Conservation (phyloP, 139 green algal species). For the Coelastrella sp. region DNA sequence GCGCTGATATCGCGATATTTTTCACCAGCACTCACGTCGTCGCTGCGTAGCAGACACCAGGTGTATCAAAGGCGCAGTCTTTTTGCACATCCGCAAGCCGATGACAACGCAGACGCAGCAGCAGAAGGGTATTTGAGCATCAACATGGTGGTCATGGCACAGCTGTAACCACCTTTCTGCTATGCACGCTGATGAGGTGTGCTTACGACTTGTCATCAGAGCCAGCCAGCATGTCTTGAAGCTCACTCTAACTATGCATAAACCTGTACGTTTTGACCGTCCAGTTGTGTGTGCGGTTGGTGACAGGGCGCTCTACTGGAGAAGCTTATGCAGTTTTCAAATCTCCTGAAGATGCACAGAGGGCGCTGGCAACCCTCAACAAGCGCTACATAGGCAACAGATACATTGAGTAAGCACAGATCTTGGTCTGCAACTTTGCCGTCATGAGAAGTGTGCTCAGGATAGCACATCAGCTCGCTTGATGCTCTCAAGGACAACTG, state of each 20-base stretch:
- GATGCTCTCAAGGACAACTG: neutral
- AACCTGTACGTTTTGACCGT: neutral
- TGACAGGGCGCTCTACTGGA: conserved; percentile 75
- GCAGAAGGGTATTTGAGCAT: too few relatives aligned
- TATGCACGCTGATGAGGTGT: too few relatives aligned
- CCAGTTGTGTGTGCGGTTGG: neutral
- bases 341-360: conserved; percentile 54
- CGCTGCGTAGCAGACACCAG: too few relatives aligned
- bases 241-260: neutral
- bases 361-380: conserved; percentile 73
- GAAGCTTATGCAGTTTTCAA: conserved; percentile 81
- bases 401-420: conserved; percentile 85
- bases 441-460: neutral
- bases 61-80: too few relatives aligned
- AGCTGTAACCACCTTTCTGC: too few relatives aligned
- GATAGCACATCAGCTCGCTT: neutral
- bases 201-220: too few relatives aligned
- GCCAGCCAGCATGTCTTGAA: neutral
- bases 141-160: too few relatives aligned
- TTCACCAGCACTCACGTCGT: neutral
- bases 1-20: neutral
- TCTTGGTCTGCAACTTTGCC: neutral
- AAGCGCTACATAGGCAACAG: conserved; percentile 78
- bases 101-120: too few relatives aligned
- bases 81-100: too few relatives aligned